These are phyloP conservation scores for Lentinula sp. DNA, from an alignment of 768 basidiomycete genomes.

Conservation along the genomic window DNA sequence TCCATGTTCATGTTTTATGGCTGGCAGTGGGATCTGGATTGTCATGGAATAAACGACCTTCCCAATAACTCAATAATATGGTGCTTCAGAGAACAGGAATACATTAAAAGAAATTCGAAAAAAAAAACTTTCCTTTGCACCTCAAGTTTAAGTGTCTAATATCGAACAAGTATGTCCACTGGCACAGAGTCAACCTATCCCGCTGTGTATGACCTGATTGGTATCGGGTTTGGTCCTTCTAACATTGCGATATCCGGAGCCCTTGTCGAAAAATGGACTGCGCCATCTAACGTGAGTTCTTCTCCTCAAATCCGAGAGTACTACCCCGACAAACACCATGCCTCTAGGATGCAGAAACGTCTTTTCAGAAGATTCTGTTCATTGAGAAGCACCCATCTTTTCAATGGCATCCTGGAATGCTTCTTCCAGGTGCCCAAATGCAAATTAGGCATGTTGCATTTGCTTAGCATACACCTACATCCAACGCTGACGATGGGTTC, in stretches of 20 bases:
- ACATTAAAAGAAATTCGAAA: too few species aligned
- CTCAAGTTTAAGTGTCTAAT: too few species aligned
- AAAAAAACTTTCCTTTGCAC: too few species aligned
- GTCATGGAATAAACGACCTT: too few species aligned
- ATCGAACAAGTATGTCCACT: not conserved
- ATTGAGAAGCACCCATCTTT: constrained; percentile 43
- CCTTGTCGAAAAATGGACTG: constrained; percentile 35
- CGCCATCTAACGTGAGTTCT: constrained; percentile 10
- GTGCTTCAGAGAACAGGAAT: too few species aligned
- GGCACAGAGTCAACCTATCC: not conserved
- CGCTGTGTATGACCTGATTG: constrained; percentile 38
- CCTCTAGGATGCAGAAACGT: constrained; percentile 8
- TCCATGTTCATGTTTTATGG: too few species aligned
- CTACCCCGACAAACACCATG: not conserved
- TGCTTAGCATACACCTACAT: too few species aligned
- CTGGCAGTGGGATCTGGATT: too few species aligned
- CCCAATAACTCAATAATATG: too few species aligned
- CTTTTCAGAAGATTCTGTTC: constrained; percentile 31
- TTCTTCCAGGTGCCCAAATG: constrained; percentile 45
- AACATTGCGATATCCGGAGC: constrained; percentile 47
- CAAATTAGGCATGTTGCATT: constrained; percentile 36
- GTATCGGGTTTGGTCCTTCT: constrained; percentile 48
- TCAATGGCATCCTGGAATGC: constrained; percentile 53
- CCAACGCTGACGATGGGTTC: not conserved
- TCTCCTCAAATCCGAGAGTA: not conserved